Conservation (phyloP, 306 rosid species). For the Sindora glabra region DNA sequence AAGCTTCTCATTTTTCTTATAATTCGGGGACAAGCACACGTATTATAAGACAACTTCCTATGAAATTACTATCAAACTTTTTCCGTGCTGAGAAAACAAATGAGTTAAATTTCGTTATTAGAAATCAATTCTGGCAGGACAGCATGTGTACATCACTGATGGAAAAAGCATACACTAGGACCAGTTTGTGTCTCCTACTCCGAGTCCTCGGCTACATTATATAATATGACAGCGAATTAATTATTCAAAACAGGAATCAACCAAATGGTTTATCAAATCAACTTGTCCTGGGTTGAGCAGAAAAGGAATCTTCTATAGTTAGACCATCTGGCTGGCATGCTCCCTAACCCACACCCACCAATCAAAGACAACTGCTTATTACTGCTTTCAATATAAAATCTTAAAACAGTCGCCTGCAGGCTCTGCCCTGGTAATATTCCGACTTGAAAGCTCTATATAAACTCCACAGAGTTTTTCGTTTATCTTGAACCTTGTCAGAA, state of each 20-base stretch:
- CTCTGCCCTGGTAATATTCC: neutral
- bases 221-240: no score
- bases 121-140: no score
- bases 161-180: neutral
- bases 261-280: conserved; percentile 3
- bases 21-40: no score
- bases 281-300: conserved; percentile 29
- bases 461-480: neutral
- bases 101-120: no score
- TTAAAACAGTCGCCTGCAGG: neutral
- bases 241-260: neutral
- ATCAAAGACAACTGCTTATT: conserved; percentile 7
- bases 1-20: no score
- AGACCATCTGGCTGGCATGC: conserved; percentile 41
- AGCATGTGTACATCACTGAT: no score
- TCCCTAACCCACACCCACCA: conserved; percentile 31
- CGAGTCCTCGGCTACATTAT: neutral
- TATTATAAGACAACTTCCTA: no score
- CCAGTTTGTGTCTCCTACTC: neutral
- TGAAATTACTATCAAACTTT: no score
- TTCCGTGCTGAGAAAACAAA: no score
- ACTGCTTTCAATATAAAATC: neutral
- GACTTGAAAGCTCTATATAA: conserved; percentile 28
- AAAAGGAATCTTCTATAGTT: conserved; percentile 33
- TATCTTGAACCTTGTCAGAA: no score